Conservation (phyloP, 805 yeast genomes). For the Komagataella pastoris region DNA sequence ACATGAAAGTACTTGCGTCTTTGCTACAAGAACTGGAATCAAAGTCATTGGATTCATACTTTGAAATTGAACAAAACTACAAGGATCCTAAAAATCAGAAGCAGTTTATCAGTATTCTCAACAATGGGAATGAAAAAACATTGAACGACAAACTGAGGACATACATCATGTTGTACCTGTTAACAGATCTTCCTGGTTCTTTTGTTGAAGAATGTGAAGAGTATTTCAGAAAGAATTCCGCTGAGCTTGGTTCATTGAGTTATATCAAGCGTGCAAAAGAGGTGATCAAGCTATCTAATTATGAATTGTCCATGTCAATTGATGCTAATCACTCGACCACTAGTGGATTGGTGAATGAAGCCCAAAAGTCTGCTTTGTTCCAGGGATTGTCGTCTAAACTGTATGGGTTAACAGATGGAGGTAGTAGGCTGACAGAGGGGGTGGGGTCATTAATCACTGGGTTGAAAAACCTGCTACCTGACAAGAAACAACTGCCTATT, state of each 20-base stretch:
- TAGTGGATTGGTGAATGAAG: slow-evolving; percentile 12
- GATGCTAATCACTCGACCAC: slow-evolving; percentile 13
- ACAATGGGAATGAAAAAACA: slow-evolving; percentile 29
- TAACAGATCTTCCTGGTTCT: slow-evolving; percentile 30
- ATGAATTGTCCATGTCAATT: slow-evolving; percentile 13
- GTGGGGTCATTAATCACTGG: slow-evolving; percentile 83
- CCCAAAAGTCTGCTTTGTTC: slow-evolving; percentile 39
- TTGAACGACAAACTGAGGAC: slow-evolving; percentile 74
- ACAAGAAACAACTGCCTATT: slow-evolving; percentile 75
- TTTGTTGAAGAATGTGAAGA: slow-evolving; percentile 49
- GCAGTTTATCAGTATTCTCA: slow-evolving; percentile 47
- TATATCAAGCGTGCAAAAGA: slow-evolving; percentile 79
- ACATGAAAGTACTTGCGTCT: slow-evolving; percentile 87
- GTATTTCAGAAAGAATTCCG: slow-evolving; percentile 38
- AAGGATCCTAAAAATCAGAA: slow-evolving; percentile 43
- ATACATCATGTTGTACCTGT: slow-evolving; percentile 62
- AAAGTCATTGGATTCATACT: slow-evolving; percentile 80
- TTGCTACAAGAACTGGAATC: slow-evolving; percentile 72
- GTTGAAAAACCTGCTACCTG: slow-evolving; percentile 76
- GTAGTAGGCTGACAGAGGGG: slow-evolving; percentile 59
- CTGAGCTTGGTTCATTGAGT: slow-evolving; percentile 50
- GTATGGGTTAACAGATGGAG: slow-evolving; percentile 68
- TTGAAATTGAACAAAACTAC: slow-evolving; percentile 84
- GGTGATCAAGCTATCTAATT: slow-evolving; percentile 35
- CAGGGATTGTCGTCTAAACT: slow-evolving; percentile 64